These are phyloP conservation scores for Allantophomopsis lycopodina DNA, from an alignment of 2,329 filamentous ascomycete genomes.

Conservation along the genomic window DNA sequence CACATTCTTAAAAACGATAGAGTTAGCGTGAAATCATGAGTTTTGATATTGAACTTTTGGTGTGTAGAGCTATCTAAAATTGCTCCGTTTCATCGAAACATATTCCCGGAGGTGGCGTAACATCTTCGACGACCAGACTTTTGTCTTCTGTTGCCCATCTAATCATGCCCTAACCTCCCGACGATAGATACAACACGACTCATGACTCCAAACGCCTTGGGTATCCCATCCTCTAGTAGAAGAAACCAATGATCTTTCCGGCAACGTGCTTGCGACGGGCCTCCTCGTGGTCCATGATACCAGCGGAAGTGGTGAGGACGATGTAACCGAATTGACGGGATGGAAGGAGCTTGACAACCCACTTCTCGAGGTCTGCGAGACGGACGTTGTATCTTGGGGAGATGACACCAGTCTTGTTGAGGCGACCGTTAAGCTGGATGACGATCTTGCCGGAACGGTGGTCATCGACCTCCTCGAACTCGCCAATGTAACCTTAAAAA, in stretches of 20 bases:
- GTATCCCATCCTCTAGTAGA: constrained; percentile 56
- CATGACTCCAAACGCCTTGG: constrained; percentile 15
- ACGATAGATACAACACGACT: constrained; percentile 5
- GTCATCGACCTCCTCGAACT: constrained; percentile 99
- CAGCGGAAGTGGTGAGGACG: constrained; percentile 95
- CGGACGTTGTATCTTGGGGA: constrained; percentile 98
- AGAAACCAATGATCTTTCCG: constrained; percentile 99
- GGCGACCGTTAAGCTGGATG: constrained; percentile 96
- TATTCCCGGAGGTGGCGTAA: background rate
- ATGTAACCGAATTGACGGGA: constrained; percentile 99
- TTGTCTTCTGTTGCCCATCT: background rate
- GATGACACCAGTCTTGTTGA: constrained; percentile 99
- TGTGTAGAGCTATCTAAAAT: constrained; percentile 16
- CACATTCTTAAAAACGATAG: too few species aligned
- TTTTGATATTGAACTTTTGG: constrained; percentile 16
- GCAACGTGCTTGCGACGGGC: constrained; percentile 97
- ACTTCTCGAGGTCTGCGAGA: constrained; percentile 96
- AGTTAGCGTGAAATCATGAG: constrained; percentile 11
- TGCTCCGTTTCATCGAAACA: background rate
- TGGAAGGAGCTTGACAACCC: constrained; percentile 97
- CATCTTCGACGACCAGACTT: constrained; percentile 6
- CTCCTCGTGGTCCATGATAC: constrained; percentile 99
- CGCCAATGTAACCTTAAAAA: constrained; percentile 82
- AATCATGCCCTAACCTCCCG: background rate
- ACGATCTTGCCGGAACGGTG: constrained; percentile 99